Base-by-base conservation (phyloP, 805 yeast species). In the Barnettozyma salicaria region DNA sequence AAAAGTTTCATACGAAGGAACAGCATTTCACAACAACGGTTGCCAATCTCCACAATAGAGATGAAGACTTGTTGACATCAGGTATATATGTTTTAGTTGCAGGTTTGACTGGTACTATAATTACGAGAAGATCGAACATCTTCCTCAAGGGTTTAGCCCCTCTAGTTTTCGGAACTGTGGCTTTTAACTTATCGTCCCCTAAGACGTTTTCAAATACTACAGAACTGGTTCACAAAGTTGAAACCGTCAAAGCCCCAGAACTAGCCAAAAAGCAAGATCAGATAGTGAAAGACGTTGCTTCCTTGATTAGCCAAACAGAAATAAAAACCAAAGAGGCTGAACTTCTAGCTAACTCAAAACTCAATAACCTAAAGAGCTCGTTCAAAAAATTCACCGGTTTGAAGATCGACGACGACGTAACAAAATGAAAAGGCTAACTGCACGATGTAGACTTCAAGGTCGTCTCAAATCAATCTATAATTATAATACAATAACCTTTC, bases 101-200 rank as follows among this genome's bases (percentile, higher is more conserved):
- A 11, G 70, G 76, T 3, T 65, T 87, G 37, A 63, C 86, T 7
- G 95, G 95, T 26, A 72, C 81, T 31, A 78, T 86, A 36, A 49
- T 78, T 34, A 75, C 92, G 2, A 81, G 94, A 51, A 76, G 79
- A 49, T 68, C 82, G 40, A 76, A 76, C 39, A 46, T 78, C 17
- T 36, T 78, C 3, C 52, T 81, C 10, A 75, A 78, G 50, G 64
- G 69, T 4, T 43, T 71, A 1, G 61, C 72, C 12, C 95, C 95
- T 2, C 39, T 78, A 3, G 60, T 65, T 0, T 68, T 80, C 36
- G 92, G 89, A 11, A 43, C 72, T 20, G 70, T 64, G 6, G 76
- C 90, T 1, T 84, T 87, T 62, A 73, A 66, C 42, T 68, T 73
- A 56, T 78, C 83, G 49, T 68, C 85, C 50, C 96, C 96, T 13